Conservation (phyloP, 768 basidiomycete genomes). For the Clathrus columnatus region DNA sequence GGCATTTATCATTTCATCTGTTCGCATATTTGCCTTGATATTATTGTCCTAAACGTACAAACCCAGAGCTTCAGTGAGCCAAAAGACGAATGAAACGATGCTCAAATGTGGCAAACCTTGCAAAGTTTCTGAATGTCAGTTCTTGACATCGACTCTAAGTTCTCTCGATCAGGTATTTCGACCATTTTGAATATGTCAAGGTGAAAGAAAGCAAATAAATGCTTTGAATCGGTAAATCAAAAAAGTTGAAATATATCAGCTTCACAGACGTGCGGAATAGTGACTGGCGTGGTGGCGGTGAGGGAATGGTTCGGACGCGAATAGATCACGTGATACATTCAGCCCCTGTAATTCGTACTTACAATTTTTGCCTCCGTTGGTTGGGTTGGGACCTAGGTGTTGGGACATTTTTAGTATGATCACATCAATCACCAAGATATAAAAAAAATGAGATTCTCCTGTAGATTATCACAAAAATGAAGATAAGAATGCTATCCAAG, state of each 20-base stretch:
- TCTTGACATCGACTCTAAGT: conserved; percentile 46
- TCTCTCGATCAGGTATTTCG: conserved; percentile 23
- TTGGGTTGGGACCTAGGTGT: no score
- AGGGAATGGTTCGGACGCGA: not conserved
- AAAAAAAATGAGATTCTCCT: no score
- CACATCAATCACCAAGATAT: no score
- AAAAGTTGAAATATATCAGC: not conserved
- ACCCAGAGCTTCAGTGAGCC: not conserved
- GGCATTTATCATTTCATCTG: conserved; percentile 69
- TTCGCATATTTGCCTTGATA: conserved; percentile 75
- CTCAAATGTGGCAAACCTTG: conserved; percentile 38
- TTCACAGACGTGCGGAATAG: not conserved
- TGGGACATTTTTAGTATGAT: no score
- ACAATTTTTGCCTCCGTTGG: no score
- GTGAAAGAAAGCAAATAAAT: not conserved
- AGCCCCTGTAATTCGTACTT: no score
- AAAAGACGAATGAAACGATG: not conserved
- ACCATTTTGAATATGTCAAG: not conserved
- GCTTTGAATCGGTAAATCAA: not conserved
- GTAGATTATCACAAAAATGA: no score
- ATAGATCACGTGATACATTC: not conserved
- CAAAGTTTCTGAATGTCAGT: conserved; percentile 47
- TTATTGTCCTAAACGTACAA: conserved; percentile 58
- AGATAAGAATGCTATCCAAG: no score
- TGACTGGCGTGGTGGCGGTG: not conserved